Conservation (phyloP, 768 basidiomycete genomes). For the Boletus rubescentipes region DNA sequence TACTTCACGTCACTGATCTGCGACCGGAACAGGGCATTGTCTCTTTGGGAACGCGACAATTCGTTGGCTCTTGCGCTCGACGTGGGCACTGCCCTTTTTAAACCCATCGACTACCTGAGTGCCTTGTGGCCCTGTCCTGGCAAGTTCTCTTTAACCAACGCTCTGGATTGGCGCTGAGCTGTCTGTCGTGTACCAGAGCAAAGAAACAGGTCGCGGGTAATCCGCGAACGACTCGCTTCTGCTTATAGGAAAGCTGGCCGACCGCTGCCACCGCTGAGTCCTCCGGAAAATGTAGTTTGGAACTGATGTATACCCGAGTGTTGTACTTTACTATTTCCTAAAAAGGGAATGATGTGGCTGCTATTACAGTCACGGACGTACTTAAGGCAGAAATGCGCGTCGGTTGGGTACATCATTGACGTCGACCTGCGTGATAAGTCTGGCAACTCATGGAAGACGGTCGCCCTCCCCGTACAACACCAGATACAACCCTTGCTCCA, state of each 20-base stretch:
- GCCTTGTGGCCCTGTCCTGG: constrained; percentile 65
- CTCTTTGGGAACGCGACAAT: constrained; percentile 61
- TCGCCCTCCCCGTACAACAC: not conserved
- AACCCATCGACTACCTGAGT: constrained; percentile 60
- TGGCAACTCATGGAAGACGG: constrained; percentile 19
- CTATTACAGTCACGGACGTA: constrained; percentile 17
- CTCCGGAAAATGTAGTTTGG: constrained; percentile 1
- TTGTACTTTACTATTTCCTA: constrained; percentile 8
- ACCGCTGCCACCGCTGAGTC: constrained; percentile 40
- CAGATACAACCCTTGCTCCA: constrained; percentile 7
- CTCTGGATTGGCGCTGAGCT: constrained; percentile 4
- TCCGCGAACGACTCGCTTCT: constrained; percentile 45
- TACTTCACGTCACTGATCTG: constrained; percentile 13
- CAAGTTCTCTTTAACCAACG: constrained; percentile 29
- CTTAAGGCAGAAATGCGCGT: constrained; percentile 23
- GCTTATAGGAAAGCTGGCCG: constrained; percentile 52
- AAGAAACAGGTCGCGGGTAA: constrained; percentile 44
- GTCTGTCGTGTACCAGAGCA: constrained; percentile 40
- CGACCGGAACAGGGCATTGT: constrained; percentile 43
- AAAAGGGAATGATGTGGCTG: constrained; percentile 28
- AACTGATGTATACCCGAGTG: not conserved
- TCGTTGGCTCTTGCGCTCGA: constrained; percentile 59
- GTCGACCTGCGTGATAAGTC: constrained; percentile 17
- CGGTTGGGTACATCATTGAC: constrained; percentile 13
- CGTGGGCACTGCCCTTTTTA: constrained; percentile 58